Evolutionary conservation across 495 filamentous ascomycete species (phyloP), one percentile per base, ranked within the genome.

Genomic region (Aspergillus campestris): DNA sequence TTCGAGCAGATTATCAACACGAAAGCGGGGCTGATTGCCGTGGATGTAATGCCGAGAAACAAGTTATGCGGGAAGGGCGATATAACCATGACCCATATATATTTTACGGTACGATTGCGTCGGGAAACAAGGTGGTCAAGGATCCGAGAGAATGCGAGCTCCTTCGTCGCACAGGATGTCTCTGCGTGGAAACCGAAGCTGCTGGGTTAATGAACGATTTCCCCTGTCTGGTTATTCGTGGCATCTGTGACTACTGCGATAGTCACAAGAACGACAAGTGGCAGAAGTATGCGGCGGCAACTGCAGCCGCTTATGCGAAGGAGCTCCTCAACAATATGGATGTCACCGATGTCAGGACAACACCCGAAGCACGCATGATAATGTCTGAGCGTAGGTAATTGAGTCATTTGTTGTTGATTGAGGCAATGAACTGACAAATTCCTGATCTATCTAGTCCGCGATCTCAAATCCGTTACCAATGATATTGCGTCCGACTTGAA

Each of bases 181-280:
- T 64, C 11, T 62, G 56, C 31, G 57, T 60, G 27, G 65, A 67
- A 40, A 67, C 61, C 57, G 65, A 69, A 49, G 64, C 61, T n/a
- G 66, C 66, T 4, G 65, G 63, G 2, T 31, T 68, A n/a, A 55
- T 52, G 45, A 49, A 61, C 31, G 24, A 43, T 12, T 51, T 59
- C 33, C 53, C 48, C 15, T 64, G 56, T 40, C 36, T 65, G 8
- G 56, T 62, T 7, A 61, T 67, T 13, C 45, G 56, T 32, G 62
- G 64, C 7, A 55, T 67, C 27, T 60, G 56, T 18, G 62, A 67
- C 45, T 66, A 66, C 43, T 47, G 55, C 2, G 62, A 67, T 44
- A 57, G 53, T 0, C 64, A 67, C 31, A 60, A 60, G 46, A 59
- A 57, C 41, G 47, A 58, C 15, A 36, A 33, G 1, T 65, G 62